phyloP scores from a whole-genome alignment of 768 basidiomycete species.

The Mycena floridula region DNA sequence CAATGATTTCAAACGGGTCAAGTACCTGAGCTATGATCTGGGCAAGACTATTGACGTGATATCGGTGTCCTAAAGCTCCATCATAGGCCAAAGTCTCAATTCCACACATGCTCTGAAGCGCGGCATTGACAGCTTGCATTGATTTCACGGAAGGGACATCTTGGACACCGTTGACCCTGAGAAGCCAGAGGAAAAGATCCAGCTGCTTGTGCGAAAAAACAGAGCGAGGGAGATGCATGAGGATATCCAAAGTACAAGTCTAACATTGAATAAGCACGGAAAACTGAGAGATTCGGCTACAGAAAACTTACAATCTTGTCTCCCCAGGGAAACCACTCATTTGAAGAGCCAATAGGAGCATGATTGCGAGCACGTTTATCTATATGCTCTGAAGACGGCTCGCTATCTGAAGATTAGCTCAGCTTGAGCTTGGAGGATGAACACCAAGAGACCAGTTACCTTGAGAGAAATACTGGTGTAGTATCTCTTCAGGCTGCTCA shows the following conservation, averaged over 20 bases:
- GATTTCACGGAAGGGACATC: slow-evolving; percentile 13
- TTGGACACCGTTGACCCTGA: slow-evolving; percentile 14
- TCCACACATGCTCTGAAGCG: slow-evolving; percentile 10
- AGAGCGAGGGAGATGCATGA: slow-evolving; percentile 25
- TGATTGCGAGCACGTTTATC: too few relatives aligned
- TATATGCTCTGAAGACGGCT: too few relatives aligned
- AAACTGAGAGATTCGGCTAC: background rate
- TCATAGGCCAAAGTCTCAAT: slow-evolving; percentile 10
- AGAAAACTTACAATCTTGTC: slow-evolving; percentile 11
- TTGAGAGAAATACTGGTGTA: too few relatives aligned
- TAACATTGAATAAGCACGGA: slow-evolving; percentile 5
- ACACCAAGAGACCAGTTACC: too few relatives aligned
- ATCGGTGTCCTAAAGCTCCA: slow-evolving; percentile 13
- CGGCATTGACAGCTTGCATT: slow-evolving; percentile 7
- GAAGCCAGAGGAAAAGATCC: slow-evolving; percentile 22
- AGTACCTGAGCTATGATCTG: slow-evolving; percentile 28
- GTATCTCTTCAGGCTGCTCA: too few relatives aligned
- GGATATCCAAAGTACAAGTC: slow-evolving; percentile 23
- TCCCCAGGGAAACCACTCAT: slow-evolving; percentile 4
- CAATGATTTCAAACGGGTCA: too few relatives aligned
- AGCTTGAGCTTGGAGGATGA: too few relatives aligned
- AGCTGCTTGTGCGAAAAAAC: slow-evolving; percentile 23
- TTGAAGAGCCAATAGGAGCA: too few relatives aligned
- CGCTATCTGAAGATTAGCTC: too few relatives aligned
- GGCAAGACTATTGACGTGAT: slow-evolving; percentile 12